Conservation (phyloP, 2,329 filamentous ascomycete species). For the Chalara sp. region DNA sequence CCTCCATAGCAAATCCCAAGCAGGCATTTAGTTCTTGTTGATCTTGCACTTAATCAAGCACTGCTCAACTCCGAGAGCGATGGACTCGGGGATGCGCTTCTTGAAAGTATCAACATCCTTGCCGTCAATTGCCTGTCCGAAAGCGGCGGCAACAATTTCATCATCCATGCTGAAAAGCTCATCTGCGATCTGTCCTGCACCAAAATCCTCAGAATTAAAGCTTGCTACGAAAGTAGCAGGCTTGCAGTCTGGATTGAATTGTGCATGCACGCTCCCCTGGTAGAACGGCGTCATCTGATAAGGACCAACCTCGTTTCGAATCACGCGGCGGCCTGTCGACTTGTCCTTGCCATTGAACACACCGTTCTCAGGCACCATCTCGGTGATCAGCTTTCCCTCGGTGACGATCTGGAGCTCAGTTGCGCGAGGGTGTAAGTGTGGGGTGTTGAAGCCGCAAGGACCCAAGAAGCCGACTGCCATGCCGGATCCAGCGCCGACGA, state of each 20-base stretch:
- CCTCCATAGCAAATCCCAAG: no score
- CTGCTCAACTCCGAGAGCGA: constrained; percentile 45
- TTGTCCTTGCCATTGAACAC: constrained; percentile 29
- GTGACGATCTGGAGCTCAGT: constrained; percentile 47
- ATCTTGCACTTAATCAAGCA: constrained; percentile 42
- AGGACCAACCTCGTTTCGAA: constrained; percentile 33
- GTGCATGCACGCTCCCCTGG: constrained; percentile 46
- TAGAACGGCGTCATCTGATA: constrained; percentile 48
- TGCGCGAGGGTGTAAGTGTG: constrained; percentile 47
- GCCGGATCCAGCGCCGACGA: constrained; percentile 42
- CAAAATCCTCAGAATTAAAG: constrained; percentile 44
- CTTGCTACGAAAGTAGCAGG: constrained; percentile 42
- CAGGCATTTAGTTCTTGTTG: no score
- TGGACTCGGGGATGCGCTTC: constrained; percentile 37
- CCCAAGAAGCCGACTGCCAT: constrained; percentile 46
- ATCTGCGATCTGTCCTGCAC: constrained; percentile 43
- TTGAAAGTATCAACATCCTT: constrained; percentile 40
- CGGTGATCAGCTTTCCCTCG: constrained; percentile 40
- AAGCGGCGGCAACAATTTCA: constrained; percentile 39
- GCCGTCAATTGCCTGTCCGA: constrained; percentile 39
- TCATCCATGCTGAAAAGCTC: constrained; percentile 40
- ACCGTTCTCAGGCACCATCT: constrained; percentile 47
- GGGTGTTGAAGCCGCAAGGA: constrained; percentile 49
- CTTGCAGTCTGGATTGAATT: constrained; percentile 49
- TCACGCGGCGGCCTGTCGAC: constrained; percentile 31